Base-by-base conservation (phyloP, 2,329 filamentous ascomycete species). In the Colletotrichum orchidophilum region DNA sequence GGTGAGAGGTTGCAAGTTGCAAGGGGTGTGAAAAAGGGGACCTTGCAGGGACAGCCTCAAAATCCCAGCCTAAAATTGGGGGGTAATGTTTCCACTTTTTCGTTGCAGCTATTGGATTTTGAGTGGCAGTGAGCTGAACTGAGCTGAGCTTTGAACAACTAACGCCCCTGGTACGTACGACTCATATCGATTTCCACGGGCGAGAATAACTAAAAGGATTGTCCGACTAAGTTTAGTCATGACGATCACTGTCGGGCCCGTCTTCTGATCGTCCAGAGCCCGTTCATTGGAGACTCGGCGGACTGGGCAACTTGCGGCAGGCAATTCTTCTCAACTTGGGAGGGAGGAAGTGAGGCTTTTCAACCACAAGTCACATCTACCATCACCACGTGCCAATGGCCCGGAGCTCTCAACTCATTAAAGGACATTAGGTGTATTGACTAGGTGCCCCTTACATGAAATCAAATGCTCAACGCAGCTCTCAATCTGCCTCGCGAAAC, bases 211-310 rank as follows among this genome's bases (percentile, higher is more conserved):
- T 35, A 18, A 13, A 39, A 6, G 3, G 4, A n/a, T 12, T 49
- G 29, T 52, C 54, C 61, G 39, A 58, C 55, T 46, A 46, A 15
- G 39, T 46, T 46, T 55, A 29, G 55, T 24, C 24, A 11, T 49
- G 54, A 50, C 66, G 62, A 70, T 70, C 62, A 60, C 53, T 7
- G 61, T 29, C n/a, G n/a, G 49, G 29, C 31, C 63, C 26, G 35
- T 9, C 59, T 33, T 21, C 9, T 12, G 65, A 68, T 63, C 63
- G 35, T 49, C 67, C 9, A 46, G 31, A 15, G 26, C 5, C 24
- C 13, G 5, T 18, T 29, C 27, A 24, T 21, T 57, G n/a, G 31
- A 31, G 13, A 42, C 46, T 21, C 59, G 18, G n/a, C 15, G 58
- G 27, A 33, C 11, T 8, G n/a, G 21, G 42, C 42, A 9, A 49